Percentiles rank a stretch among this genome's conserved stretches.
Conservation (phyloP, 352 stramenopile genomes). For the Phytopythium chamaehyphon region DNA sequence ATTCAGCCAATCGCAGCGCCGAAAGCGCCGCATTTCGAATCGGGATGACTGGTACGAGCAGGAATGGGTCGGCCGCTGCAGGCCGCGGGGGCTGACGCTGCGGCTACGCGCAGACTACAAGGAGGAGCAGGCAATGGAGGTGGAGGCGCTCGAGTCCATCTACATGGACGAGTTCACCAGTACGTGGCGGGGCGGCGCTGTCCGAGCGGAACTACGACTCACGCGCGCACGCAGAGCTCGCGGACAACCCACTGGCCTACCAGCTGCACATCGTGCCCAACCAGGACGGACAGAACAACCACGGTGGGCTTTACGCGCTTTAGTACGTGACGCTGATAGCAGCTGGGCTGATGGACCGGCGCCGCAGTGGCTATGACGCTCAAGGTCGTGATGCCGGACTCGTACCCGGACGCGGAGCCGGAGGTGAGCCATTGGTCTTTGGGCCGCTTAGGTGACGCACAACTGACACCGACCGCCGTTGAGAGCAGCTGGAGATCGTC, state of each 20-base stretch:
- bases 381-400: constrained; percentile 69
- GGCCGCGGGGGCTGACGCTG: too few relatives aligned
- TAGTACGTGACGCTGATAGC: constrained; percentile 2
- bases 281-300: constrained; percentile 81
- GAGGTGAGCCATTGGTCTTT: constrained; percentile 22
- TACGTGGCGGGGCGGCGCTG: constrained; percentile 21
- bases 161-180: constrained; percentile 89
- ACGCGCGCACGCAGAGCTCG: constrained; percentile 43
- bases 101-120: constrained; percentile 59
- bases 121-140: constrained; percentile 87
- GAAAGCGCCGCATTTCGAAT: constrained; percentile 16
- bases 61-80: constrained; percentile 3
- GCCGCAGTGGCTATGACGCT: constrained; percentile 61
- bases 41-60: constrained; percentile 60
- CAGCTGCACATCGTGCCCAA: constrained; percentile 82
- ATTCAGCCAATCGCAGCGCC: constrained; percentile 31
- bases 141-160: constrained; percentile 86
- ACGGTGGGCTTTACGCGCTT: constrained; percentile 28
- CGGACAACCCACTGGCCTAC: constrained; percentile 66
- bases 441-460: neutral
- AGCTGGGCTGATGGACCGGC: neutral
- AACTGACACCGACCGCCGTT: neutral
- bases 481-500: constrained; percentile 55
- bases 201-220: neutral
- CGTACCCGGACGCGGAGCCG: constrained; percentile 75